These are phyloP conservation scores for Triticum dicoccoides DNA, from an alignment of 176 grass and related monocot genomes.

Conservation along the genomic window DNA sequence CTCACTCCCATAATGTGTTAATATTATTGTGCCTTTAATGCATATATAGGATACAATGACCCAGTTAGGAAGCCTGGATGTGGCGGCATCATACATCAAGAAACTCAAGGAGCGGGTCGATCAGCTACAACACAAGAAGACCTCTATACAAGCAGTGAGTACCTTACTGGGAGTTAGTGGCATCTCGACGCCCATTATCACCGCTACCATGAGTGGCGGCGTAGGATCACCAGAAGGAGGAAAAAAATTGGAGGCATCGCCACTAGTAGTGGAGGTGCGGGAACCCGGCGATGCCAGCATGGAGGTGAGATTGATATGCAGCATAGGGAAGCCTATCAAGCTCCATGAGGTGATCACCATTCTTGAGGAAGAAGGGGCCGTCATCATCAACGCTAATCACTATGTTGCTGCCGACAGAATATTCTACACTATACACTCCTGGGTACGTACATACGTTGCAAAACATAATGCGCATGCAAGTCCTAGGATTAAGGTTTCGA, in stretches of 20 bases:
- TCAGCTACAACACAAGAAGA: conserved; percentile 29
- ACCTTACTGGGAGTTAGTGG: background rate
- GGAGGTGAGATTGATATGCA: conserved; percentile 47
- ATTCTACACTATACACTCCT: conserved; percentile 50
- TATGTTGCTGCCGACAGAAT: conserved; percentile 15
- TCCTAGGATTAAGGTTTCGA: too few relatives aligned
- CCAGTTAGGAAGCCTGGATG: conserved; percentile 46
- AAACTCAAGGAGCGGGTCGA: conserved; percentile 28
- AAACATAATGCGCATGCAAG: too few relatives aligned
- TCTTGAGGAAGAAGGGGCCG: conserved; percentile 67
- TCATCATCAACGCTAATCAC: conserved; percentile 42
- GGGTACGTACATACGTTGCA: conserved; percentile 12
- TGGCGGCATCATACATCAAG: conserved; percentile 30
- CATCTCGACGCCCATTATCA: background rate
- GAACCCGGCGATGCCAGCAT: conserved; percentile 22
- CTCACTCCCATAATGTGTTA: too few relatives aligned
- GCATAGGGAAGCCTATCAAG: conserved; percentile 19
- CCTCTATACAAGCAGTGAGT: background rate
- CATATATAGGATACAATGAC: conserved; percentile 24
- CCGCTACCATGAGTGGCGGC: background rate
- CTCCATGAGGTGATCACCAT: conserved; percentile 52
- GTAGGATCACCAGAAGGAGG: background rate
- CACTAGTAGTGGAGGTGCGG: conserved; percentile 43
- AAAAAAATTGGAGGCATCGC: background rate
- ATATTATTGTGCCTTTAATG: too few relatives aligned